A percentile compares a stretch with the other conserved stretches of the same genome.
Evolutionary conservation across 345 rosid genomes (phyloP).

Genomic region (Cardamine chenopodiifolia): DNA sequence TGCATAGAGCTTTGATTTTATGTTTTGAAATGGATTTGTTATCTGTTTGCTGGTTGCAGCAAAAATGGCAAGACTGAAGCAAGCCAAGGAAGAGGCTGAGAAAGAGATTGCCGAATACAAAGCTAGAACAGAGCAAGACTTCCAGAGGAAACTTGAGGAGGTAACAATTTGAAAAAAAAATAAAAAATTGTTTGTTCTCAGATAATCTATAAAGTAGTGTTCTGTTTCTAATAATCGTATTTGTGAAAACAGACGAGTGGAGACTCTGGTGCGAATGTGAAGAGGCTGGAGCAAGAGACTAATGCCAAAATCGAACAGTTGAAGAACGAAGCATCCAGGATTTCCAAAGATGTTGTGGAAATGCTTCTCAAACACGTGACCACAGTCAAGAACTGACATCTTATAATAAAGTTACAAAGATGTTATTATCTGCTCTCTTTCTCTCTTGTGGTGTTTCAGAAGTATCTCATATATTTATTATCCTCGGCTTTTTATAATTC

Average conservation of each 20-base stretch:
- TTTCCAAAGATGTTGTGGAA: slow-evolving; percentile 71
- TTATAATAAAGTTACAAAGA: not conserved
- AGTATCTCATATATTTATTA: slow-evolving; percentile 19
- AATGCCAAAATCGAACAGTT: slow-evolving; percentile 64
- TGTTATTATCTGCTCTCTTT: not conserved
- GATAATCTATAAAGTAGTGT: not conserved
- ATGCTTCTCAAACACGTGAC: slow-evolving; percentile 92
- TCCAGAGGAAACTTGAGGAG: slow-evolving; percentile 82
- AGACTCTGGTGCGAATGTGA: slow-evolving; percentile 93
- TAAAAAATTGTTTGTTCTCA: too few relatives aligned
- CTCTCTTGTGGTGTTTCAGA: slow-evolving; percentile 6
- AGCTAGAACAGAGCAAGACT: slow-evolving; percentile 75
- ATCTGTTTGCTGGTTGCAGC: slow-evolving; percentile 45
- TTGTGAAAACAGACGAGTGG: slow-evolving; percentile 69
- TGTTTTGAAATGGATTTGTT: not conserved
- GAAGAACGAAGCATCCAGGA: slow-evolving; percentile 56
- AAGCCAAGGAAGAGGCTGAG: slow-evolving; percentile 97
- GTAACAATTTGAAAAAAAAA: slow-evolving; percentile 37
- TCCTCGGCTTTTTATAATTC: slow-evolving; percentile 2
- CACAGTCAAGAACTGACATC: slow-evolving; percentile 68
- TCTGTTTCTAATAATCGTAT: not conserved
- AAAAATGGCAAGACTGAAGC: slow-evolving; percentile 79
- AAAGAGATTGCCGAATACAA: slow-evolving; percentile 74
- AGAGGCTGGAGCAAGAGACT: slow-evolving; percentile 88
- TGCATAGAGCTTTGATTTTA: not conserved